phyloP scores from a whole-genome alignment of 2,329 filamentous ascomycete species.

The Metarhizium brunneum region DNA sequence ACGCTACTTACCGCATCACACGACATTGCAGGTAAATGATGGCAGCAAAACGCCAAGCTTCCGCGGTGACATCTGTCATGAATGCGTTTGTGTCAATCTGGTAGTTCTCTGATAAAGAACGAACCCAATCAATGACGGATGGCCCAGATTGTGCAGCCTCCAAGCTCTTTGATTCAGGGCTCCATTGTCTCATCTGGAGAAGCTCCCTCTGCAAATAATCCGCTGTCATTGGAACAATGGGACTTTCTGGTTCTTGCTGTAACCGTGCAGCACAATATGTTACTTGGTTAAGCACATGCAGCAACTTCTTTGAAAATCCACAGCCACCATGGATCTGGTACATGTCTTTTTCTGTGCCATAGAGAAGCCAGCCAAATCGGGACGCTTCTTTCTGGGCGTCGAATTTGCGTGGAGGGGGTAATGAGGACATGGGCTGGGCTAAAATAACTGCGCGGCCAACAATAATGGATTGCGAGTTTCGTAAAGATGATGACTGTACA shows the following conservation, averaged over 20 bases:
- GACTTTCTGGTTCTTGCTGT: constrained; percentile 22
- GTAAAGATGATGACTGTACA: constrained; percentile 23
- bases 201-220: constrained; percentile 19
- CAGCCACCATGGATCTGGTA: constrained; percentile 31
- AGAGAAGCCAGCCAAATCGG: constrained; percentile 29
- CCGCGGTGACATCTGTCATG: constrained; percentile 32
- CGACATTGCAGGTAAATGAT: constrained; percentile 31
- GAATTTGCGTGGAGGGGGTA: constrained; percentile 18
- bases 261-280: constrained; percentile 26
- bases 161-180: constrained; percentile 18
- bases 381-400: constrained; percentile 18
- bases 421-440: constrained; percentile 28
- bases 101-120: constrained; percentile 12
- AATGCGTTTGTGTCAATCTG: constrained; percentile 17
- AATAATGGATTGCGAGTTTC: constrained; percentile 29
- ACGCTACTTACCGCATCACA: constrained; percentile 21
- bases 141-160: constrained; percentile 8
- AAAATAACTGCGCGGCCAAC: constrained; percentile 29
- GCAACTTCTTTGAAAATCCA: constrained; percentile 30
- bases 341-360: constrained; percentile 24
- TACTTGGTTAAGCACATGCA: constrained; percentile 28
- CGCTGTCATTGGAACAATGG: constrained; percentile 22
- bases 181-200: constrained; percentile 25
- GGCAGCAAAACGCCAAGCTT: constrained; percentile 30
- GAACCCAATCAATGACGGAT: constrained; percentile 21